These are phyloP conservation scores for Ceratopteris richardii DNA, from an alignment of 75 land plant species.

Conservation along the genomic window DNA sequence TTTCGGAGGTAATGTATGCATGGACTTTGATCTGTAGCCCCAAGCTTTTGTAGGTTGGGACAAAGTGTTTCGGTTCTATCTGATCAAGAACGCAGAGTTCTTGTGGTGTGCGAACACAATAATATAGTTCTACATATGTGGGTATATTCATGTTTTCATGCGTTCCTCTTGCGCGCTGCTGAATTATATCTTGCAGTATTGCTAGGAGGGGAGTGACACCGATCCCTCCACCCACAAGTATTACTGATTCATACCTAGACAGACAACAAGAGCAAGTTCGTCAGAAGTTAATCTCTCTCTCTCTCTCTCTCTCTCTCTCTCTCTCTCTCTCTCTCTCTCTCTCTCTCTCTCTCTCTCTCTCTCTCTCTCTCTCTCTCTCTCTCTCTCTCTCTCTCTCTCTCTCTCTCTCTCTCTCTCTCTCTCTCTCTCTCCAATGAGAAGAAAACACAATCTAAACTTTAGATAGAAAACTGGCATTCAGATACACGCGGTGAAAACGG, in stretches of 20 bases:
- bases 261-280: too few relatives aligned
- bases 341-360: too few relatives aligned
- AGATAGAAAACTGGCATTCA: too few relatives aligned
- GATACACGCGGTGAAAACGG: too few relatives aligned
- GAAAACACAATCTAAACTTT: too few relatives aligned
- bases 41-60: neutral
- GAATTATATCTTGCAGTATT: slow-evolving; percentile 12
- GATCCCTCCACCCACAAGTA: slow-evolving; percentile 16
- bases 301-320: too few relatives aligned
- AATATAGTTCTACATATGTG: slow-evolving; percentile 1
- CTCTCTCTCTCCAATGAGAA: too few relatives aligned
- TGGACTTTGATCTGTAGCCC: slow-evolving; percentile 4
- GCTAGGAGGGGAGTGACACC: slow-evolving; percentile 24
- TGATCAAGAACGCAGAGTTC: slow-evolving; percentile 7
- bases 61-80: slow-evolving; percentile 1
- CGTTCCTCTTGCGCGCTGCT: neutral
- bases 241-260: slow-evolving; percentile 11
- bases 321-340: too few relatives aligned
- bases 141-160: neutral
- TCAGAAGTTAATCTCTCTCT: too few relatives aligned
- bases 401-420: too few relatives aligned
- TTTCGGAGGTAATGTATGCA: slow-evolving; percentile 5
- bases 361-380: too few relatives aligned
- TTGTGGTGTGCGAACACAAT: slow-evolving; percentile 8
- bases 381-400: too few relatives aligned